Conservation (phyloP, 257 asterid species). For the Solanum etuberosum region DNA sequence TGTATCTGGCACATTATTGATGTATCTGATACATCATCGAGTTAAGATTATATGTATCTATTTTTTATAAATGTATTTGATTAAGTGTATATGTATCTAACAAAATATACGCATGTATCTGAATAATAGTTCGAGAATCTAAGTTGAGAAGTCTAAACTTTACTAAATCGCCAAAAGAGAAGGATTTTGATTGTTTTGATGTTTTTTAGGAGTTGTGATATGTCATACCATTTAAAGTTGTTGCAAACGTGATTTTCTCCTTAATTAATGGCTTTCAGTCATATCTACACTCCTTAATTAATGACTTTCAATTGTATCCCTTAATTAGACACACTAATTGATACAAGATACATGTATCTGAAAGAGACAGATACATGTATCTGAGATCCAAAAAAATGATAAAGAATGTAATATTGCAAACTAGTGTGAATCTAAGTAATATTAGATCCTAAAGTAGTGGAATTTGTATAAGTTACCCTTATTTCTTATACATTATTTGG, state of each 20-base stretch:
- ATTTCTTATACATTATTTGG: not conserved
- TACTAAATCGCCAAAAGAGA: not conserved
- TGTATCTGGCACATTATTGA: not conserved
- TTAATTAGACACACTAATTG: not conserved
- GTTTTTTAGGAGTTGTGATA: not conserved
- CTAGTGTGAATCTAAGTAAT: not conserved
- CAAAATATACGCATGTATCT: not conserved
- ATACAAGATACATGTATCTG: not conserved
- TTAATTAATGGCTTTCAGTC: not conserved
- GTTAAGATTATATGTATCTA: not conserved
- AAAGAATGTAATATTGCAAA: too few relatives aligned
- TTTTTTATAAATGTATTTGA: too few relatives aligned
- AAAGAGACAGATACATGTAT: too few relatives aligned
- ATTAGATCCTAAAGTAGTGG: not conserved
- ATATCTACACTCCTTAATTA: not conserved
- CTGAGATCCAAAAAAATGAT: too few relatives aligned
- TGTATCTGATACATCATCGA: too few relatives aligned
- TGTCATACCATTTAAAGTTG: not conserved
- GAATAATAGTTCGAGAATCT: not conserved
- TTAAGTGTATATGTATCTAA: not conserved
- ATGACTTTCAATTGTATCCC: not conserved
- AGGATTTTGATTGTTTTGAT: not conserved
- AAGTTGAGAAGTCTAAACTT: not conserved
- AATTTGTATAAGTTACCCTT: not conserved
- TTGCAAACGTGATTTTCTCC: not conserved